Base-by-base conservation (phyloP, 305 asterid species). In the Petunia hybrid region DNA sequence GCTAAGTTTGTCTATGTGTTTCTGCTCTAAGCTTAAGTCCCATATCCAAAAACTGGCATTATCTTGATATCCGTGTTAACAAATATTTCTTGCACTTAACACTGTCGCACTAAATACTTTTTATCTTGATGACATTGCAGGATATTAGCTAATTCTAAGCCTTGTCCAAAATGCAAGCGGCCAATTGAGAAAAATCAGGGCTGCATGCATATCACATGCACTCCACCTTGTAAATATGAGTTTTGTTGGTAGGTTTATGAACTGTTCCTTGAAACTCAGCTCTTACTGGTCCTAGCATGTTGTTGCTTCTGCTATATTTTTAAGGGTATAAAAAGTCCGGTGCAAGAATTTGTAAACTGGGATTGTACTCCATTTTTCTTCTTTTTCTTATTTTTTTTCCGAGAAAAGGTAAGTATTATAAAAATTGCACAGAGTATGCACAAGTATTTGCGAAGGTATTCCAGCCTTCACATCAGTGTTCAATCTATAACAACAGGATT, bases 141-240 rank as follows among this genome's bases (percentile, higher is more conserved):
- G 98, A 94, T 94, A 84, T 85, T 94, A 91, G 97, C 97, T 55
- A 94, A 94, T 87, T 94, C 98, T 65, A 94, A 92, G 87, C 98
- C 97, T 79, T 94, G 98, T 84, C 98, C 98, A n/a, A 94, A 92
- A 86, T 94, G 98, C 97, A 94, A 94, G 88, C 90, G 98, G 79
- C 98, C 98, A 45, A 94, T 94, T 83, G 98, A 94, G 89, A 94
- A 94, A 89, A 94, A 94, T 82, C 98, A 92, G 83, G 97, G 98
- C 80, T 92, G 98, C 92, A 94, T 92, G 98, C 98, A 94, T 83
- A 92, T 94, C 78, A 94, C 98, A 41, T 94, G 98, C 89, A 94
- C 97, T 51, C 97, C 97, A 66, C 98, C 97, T 57, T 94, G 98
- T 86, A 94, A 94, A 90, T 94, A 91, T 86, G 98, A 94, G 87